Evolutionary conservation across 441 rosid genomes (phyloP).

Genomic region (Macaranga tanarius): DNA sequence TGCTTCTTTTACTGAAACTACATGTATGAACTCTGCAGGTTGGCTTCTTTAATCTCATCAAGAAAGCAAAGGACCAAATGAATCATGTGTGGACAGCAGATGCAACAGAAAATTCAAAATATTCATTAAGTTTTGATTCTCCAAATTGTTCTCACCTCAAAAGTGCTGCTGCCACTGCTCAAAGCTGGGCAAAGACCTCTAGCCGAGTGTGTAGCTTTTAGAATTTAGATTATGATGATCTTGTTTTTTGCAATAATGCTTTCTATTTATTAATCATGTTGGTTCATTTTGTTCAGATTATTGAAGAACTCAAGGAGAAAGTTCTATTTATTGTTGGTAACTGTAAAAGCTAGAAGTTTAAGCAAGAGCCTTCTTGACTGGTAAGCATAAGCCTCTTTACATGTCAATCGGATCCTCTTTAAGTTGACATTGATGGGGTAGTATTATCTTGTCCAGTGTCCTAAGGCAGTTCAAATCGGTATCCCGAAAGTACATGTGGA

Average conservation of each 20-base stretch:
- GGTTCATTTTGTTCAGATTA: slow-evolving; percentile 44
- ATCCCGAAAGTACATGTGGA: not conserved
- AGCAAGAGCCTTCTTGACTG: slow-evolving; percentile 21
- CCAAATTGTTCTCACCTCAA: slow-evolving; percentile 61
- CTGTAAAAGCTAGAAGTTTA: slow-evolving; percentile 33
- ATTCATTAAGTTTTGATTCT: slow-evolving; percentile 49
- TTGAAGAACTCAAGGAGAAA: slow-evolving; percentile 55
- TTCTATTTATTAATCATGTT: slow-evolving; percentile 5
- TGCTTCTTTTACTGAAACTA: not conserved
- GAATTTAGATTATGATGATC: slow-evolving; percentile 12
- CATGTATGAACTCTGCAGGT: slow-evolving; percentile 46
- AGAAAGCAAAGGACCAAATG: slow-evolving; percentile 64
- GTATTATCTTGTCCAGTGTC: too few species aligned
- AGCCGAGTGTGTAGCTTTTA: slow-evolving; percentile 36
- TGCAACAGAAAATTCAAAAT: slow-evolving; percentile 80
- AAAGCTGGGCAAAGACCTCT: slow-evolving; percentile 71
- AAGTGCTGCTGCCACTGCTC: slow-evolving; percentile 50
- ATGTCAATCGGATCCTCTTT: not conserved
- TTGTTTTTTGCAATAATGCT: slow-evolving; percentile 13
- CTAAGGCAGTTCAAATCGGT: not conserved
- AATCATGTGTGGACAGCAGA: slow-evolving; percentile 86
- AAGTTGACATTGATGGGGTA: not conserved
- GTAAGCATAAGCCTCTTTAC: slow-evolving; percentile 27
- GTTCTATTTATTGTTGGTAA: slow-evolving; percentile 54
- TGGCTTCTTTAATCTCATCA: slow-evolving; percentile 81